Evolutionary conservation across 1,284 basidiomycete genomes (phyloP).

Genomic region (Pseudozyma sp.): DNA sequence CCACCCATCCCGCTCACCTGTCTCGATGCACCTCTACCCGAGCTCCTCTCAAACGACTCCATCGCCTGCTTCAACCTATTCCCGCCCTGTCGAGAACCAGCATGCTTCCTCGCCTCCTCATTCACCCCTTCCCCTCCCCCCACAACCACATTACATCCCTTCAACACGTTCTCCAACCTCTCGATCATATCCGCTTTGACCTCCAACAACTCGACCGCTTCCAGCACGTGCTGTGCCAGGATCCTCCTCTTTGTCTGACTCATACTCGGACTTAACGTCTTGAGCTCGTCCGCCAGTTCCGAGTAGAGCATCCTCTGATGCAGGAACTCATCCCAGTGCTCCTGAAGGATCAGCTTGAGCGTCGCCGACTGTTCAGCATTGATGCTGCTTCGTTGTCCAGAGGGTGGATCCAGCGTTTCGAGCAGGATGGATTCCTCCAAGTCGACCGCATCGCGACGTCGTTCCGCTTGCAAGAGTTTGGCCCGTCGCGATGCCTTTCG

Average conservation of each 20-base stretch:
- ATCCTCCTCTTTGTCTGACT: conserved; percentile 49
- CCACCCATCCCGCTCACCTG: not conserved
- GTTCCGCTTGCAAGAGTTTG: conserved; percentile 23
- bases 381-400: not conserved
- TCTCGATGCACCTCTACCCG: not conserved
- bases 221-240: conserved; percentile 61
- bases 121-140: not conserved
- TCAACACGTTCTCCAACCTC: conserved; percentile 30
- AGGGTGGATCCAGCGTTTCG: conserved; percentile 9
- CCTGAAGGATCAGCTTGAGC: conserved; percentile 38
- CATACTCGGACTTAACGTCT: conserved; percentile 59
- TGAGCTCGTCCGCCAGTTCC: conserved; percentile 66
- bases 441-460: conserved; percentile 17
- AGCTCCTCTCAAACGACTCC: conserved; percentile 15
- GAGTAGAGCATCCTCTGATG: conserved; percentile 62
- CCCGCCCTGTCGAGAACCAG: conserved; percentile 14
- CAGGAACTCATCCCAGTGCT: conserved; percentile 65
- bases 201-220: conserved; percentile 64
- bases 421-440: conserved; percentile 44
- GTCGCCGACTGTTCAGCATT: conserved; percentile 4
- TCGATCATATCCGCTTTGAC: conserved; percentile 61
- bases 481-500: conserved; percentile 31
- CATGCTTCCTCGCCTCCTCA: conserved; percentile 15
- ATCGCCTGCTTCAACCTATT: conserved; percentile 33
- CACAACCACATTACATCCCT: not conserved